Evolutionary conservation across 352 stramenopile species (phyloP).

Genomic region (Elongisporangium senticosum): DNA sequence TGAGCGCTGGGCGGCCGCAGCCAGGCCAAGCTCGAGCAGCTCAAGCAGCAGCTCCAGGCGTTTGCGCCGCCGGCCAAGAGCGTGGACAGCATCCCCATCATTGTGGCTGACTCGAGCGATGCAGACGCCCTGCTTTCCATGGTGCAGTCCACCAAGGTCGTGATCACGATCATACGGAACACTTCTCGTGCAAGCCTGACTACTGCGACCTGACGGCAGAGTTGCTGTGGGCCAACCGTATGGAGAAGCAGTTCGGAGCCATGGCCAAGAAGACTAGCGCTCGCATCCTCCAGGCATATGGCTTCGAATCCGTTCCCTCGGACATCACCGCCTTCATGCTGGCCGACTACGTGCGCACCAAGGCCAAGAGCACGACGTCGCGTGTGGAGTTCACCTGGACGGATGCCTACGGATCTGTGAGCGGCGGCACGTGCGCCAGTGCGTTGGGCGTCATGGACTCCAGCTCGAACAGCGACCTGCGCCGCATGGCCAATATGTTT

Average conservation of each 20-base stretch:
- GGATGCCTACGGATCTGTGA: conserved; percentile 19
- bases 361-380: conserved; percentile 15
- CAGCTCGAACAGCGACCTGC: conserved; percentile 7
- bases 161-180: conserved; percentile 78
- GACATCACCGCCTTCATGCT: conserved; percentile 65
- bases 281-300: conserved; percentile 75
- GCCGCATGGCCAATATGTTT: conserved; percentile 26
- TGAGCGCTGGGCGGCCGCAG: conserved; percentile 80
- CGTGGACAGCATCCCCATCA: conserved; percentile 25
- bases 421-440: conserved; percentile 42
- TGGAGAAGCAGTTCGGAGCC: conserved; percentile 51
- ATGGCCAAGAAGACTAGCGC: conserved; percentile 55
- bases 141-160: conserved; percentile 57
- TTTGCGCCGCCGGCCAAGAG: not conserved
- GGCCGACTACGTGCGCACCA: conserved; percentile 35
- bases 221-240: conserved; percentile 64
- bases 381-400: conserved; percentile 30
- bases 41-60: conserved; percentile 26
- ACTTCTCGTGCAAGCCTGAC: conserved; percentile 74
- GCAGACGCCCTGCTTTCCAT: conserved; percentile 38
- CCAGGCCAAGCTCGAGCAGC: conserved; percentile 46
- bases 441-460: conserved; percentile 23
- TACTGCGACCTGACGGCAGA: conserved; percentile 91
- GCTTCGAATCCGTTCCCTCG: conserved; percentile 79
- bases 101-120: conserved; percentile 48